Conservation (phyloP, 345 rosid genomes). For the Euclidium syriacum region DNA sequence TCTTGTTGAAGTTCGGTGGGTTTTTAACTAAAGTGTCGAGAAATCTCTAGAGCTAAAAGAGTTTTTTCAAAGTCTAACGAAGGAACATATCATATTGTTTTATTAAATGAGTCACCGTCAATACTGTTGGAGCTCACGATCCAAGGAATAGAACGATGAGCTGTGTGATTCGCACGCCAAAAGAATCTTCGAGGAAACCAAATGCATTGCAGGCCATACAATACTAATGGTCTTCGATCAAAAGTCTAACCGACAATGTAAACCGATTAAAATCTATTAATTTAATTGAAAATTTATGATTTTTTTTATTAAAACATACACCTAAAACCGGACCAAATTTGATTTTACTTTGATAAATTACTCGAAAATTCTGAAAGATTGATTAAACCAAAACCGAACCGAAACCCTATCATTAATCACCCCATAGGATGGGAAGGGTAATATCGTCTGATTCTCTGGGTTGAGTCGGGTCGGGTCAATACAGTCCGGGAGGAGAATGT, state of each 20-base stretch:
- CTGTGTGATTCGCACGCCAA: neutral
- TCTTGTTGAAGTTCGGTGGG: neutral
- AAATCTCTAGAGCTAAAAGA: neutral
- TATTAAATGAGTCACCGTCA: neutral
- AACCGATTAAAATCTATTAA: too few relatives aligned
- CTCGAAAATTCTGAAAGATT: neutral
- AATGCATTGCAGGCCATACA: too few relatives aligned
- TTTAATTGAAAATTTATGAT: neutral
- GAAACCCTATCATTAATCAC: neutral
- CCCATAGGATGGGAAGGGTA: neutral
- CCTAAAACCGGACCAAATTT: neutral
- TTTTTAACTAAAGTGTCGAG: neutral
- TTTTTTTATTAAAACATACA: neutral
- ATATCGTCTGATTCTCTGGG: neutral
- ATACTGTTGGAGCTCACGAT: neutral
- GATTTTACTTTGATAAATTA: neutral
- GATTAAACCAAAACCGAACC: neutral
- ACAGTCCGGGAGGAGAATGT: neutral
- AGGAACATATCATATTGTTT: neutral
- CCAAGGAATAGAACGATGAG: neutral
- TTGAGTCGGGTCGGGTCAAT: constrained; percentile 1
- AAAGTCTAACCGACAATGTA: too few relatives aligned
- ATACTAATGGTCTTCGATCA: too few relatives aligned
- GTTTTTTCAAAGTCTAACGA: neutral
- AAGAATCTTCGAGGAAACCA: neutral